Evolutionary conservation across 2,329 filamentous ascomycete species (phyloP).

Genomic region (Alternaria panax): DNA sequence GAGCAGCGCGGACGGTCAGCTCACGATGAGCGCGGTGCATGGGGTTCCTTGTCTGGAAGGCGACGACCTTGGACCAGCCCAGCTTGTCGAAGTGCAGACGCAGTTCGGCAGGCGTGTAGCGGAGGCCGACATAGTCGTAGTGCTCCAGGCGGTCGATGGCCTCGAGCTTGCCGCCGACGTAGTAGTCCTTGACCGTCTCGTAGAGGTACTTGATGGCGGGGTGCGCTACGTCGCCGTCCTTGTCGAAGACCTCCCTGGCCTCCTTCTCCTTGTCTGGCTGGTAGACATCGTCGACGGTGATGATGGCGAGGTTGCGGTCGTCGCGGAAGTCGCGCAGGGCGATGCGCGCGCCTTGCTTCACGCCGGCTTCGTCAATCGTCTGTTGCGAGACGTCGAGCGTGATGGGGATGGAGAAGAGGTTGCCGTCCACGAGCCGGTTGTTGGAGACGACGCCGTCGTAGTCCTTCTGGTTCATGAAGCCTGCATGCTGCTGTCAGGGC

Average conservation of each 20-base stretch:
- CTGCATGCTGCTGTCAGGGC: slow-evolving; percentile 54
- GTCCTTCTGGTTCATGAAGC: slow-evolving; percentile 97
- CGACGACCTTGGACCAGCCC: slow-evolving; percentile 95
- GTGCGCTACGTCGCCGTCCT: slow-evolving; percentile 87
- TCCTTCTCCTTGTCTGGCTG: slow-evolving; percentile 94
- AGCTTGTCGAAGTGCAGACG: slow-evolving; percentile 99
- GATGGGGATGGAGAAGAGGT: slow-evolving; percentile 96
- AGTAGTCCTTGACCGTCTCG: slow-evolving; percentile 81
- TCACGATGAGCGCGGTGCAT: slow-evolving; percentile 99
- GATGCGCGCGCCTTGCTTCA: slow-evolving; percentile 82
- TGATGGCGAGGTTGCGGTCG: slow-evolving; percentile 92
- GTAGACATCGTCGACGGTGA: slow-evolving; percentile 96
- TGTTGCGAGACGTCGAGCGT: slow-evolving; percentile 83
- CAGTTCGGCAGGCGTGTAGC: slow-evolving; percentile 93
- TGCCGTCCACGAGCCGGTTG: slow-evolving; percentile 84
- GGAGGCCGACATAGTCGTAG: slow-evolving; percentile 97
- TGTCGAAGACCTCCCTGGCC: slow-evolving; percentile 93
- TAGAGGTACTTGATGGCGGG: slow-evolving; percentile 92
- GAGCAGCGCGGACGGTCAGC: slow-evolving; percentile 94
- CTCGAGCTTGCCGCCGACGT: slow-evolving; percentile 94
- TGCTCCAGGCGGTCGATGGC: slow-evolving; percentile 95
- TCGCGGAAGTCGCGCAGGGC: slow-evolving; percentile 95
- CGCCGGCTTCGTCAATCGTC: slow-evolving; percentile 74
- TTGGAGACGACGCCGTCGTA: slow-evolving; percentile 93
- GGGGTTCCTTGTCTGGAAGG: slow-evolving; percentile 96